Evolutionary conservation across 192 early-diverging fungal species (phyloP), one percentile per base, ranked within the genome.

Genomic region (Coemansia sp.): DNA sequence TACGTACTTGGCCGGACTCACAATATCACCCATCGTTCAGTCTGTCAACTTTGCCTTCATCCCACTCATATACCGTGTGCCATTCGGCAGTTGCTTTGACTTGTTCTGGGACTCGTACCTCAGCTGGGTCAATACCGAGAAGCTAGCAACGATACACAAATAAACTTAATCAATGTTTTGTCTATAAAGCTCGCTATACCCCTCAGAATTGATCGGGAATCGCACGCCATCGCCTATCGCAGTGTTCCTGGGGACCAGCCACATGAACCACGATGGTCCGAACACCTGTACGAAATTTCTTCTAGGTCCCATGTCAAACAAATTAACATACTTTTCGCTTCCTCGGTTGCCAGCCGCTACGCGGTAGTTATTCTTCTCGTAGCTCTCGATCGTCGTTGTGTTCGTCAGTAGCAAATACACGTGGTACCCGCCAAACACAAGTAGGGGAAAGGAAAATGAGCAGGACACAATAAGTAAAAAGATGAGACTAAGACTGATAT

Each of bases 71-170:
- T 89, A 86, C 62, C 83, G 90, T 9, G 75, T 93, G 18, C 91
- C 91, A 0, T 89, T 93, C 74, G 86, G 87, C 34, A 90, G 90
- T 69, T 81, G 82, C 53, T 77, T 90, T 62, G 90, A 89, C 20
- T 77, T 93, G 39, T 82, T 89, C 43, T 93, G 91, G 91, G 89
- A 90, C 66, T 77, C 85, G 23, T 93, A 90, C 60, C 79, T 93
- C 8, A 93, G 91, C 71, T 89, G 86, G 84, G 73, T 89, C 24
- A 90, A 90, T 64, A 88, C 82, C 42, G 76, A 77, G 39, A 77
- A 76, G 58, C 45, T 70, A 21, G 73, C 74, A 9, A 63, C 67
- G 67, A 63, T 76, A 14, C 67, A 63, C 0, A 20, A 43, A 39
- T 63, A 58, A 23, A 37, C 5, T 24, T 55, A 55, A 18, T 58